These are phyloP conservation scores for Sophora flavescens DNA, from an alignment of 306 rosid species.

Conservation along the genomic window DNA sequence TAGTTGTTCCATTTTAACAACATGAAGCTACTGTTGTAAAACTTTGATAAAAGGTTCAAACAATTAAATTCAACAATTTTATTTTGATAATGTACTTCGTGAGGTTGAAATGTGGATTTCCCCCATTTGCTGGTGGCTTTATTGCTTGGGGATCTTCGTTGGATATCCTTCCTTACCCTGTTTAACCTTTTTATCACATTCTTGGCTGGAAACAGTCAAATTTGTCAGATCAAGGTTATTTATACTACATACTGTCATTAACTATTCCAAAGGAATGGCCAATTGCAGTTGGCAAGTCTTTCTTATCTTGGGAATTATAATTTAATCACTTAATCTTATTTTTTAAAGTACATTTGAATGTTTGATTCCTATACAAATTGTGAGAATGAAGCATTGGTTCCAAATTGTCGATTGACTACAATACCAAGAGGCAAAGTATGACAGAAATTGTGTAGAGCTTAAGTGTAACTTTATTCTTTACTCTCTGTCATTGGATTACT, in stretches of 20 bases:
- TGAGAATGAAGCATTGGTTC: not conserved
- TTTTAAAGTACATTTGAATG: constrained; percentile 6
- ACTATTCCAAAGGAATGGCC: not conserved
- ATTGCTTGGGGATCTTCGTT: not conserved
- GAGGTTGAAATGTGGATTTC: not conserved
- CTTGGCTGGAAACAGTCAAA: constrained; percentile 12
- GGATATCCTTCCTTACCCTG: not conserved
- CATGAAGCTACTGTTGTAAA: constrained; percentile 14
- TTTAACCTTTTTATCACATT: not conserved
- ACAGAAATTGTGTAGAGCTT: not conserved
- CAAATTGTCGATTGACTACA: not conserved
- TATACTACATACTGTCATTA: not conserved
- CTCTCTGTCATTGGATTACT: not conserved
- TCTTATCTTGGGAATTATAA: not conserved
- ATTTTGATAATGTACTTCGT: not conserved
- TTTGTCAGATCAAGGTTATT: not conserved
- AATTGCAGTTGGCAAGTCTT: not conserved
- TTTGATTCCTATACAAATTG: constrained; percentile 8
- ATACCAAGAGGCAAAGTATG: not conserved
- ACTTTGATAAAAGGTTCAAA: not conserved
- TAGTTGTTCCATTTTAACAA: not conserved
- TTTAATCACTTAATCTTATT: not conserved
- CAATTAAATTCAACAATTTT: not conserved
- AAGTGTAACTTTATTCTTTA: not conserved
- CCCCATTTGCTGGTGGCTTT: not conserved